Conservation (phyloP, 2,329 filamentous ascomycete species). For the Leptodontidium sp. region DNA sequence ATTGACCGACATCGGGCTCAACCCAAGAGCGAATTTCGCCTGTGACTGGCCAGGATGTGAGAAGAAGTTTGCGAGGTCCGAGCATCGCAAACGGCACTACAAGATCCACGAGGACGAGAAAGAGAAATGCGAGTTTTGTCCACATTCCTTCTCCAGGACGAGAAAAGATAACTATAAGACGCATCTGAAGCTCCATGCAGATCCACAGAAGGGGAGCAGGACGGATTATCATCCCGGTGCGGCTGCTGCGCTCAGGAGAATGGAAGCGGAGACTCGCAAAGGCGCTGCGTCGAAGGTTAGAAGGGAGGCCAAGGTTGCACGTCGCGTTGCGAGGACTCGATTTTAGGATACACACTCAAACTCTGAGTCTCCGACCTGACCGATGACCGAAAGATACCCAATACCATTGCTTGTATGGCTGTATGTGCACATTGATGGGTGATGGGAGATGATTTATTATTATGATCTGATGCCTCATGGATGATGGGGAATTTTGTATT, state of each 20-base stretch:
- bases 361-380: neutral
- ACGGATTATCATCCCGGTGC: neutral
- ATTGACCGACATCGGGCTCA: neutral
- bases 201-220: neutral
- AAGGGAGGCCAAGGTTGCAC: neutral
- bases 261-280: neutral
- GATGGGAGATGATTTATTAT: slow-evolving; percentile 4
- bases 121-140: neutral
- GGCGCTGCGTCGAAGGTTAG: neutral
- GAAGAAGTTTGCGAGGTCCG: slow-evolving; percentile 3
- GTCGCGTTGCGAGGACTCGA: slow-evolving; percentile 5
- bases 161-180: slow-evolving; percentile 6
- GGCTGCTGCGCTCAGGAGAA: neutral
- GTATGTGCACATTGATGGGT: neutral
- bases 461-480: slow-evolving; percentile 7
- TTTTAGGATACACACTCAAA: neutral
- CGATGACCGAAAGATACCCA: neutral
- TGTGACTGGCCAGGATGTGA: slow-evolving; percentile 1
- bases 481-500: slow-evolving; percentile 6
- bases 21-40: neutral
- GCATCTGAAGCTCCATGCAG: slow-evolving; percentile 2
- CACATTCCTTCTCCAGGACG: neutral
- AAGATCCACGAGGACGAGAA: neutral
- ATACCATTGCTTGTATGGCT: neutral
- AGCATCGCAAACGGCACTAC: slow-evolving; percentile 5